phyloP scores from a whole-genome alignment of 352 stramenopile species.

The Globisporangium acanthophoron region DNA sequence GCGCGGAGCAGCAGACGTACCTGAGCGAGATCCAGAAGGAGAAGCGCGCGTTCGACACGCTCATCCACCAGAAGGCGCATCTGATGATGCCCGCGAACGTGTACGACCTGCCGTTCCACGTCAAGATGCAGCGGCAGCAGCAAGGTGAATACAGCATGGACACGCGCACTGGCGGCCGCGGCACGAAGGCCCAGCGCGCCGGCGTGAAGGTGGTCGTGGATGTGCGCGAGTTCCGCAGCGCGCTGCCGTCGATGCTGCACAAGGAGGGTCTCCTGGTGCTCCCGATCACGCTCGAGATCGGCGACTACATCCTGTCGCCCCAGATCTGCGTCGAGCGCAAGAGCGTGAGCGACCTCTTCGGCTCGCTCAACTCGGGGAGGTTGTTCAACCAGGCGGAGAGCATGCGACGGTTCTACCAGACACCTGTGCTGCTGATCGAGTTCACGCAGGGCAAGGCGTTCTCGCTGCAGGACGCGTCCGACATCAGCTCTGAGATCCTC shows the following conservation, averaged over 20 bases:
- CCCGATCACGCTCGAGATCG: constrained; percentile 95
- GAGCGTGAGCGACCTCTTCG: constrained; percentile 93
- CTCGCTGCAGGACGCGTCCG: constrained; percentile 81
- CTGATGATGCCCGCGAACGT: constrained; percentile 88
- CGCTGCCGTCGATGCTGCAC: constrained; percentile 96
- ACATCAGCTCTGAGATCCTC: constrained; percentile 92
- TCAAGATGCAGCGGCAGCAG: constrained; percentile 55
- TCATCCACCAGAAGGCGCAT: constrained; percentile 95
- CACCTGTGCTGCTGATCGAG: constrained; percentile 95
- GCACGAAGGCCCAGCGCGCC: constrained; percentile 26
- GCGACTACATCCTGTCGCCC: constrained; percentile 97
- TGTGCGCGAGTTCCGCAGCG: constrained; percentile 95
- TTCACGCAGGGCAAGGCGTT: constrained; percentile 86
- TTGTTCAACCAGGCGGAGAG: constrained; percentile 94
- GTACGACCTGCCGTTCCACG: constrained; percentile 74
- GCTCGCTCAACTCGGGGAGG: constrained; percentile 93
- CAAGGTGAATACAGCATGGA: constrained; percentile 77
- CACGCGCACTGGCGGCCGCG: constrained; percentile 56
- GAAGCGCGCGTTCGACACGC: constrained; percentile 93
- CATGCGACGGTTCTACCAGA: constrained; percentile 82
- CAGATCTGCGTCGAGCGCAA: constrained; percentile 98
- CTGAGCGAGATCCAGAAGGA: constrained; percentile 93
- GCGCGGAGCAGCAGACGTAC: constrained; percentile 95
- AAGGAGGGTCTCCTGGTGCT: constrained; percentile 89
- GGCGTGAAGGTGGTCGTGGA: constrained; percentile 91